Evolutionary conservation across 768 basidiomycete genomes (phyloP), one percentile per base, ranked within the genome.

Genomic region (Russula sp.): DNA sequence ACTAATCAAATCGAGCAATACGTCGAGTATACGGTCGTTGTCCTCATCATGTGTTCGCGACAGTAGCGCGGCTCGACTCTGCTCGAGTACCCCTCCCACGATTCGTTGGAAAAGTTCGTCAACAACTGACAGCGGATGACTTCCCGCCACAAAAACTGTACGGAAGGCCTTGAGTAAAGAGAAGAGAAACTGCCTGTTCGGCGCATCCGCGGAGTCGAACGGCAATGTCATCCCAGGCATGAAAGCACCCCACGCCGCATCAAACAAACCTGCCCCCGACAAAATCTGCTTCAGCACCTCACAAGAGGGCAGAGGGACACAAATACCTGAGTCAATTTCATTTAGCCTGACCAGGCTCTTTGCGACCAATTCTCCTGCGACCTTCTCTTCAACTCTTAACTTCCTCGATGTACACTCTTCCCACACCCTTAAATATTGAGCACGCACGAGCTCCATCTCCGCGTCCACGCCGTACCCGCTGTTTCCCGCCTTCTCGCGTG

Each of bases 371-470:
- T 75, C 75, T 7, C 79, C 81, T 20, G 80, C 81, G 13, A 74
- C 76, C 13, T 69, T 67, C 18, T 77, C 78, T 5, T 82, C 79
- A 0, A 84, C 76, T 64, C 79, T 82, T 69, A 89, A 69, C 48
- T 73, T 77, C 57, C 74, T 75, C 2, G 70, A 72, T 16, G 72
- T 73, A 10, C 87, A 58, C 58, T 80, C 82, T 28, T 78, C 74
- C 83, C 84, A 86, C 1, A 83, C 71, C 40, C 76, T 77, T 6
- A 70, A 72, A 46, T 83, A 75, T 64, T 85, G 83, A 26, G 75
- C 77, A 10, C 61, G 70, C 2, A 87, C 75, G 8, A 90, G 69
- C 5, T 58, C 62, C 20, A 64, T 63, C 26, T 60, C 68, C 4
- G 64, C 68, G 6, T 58, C 40, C 20, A 57, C 36, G 8, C 30